Percentiles rank a stretch among this genome's conserved stretches.
These are phyloP conservation scores for Monosporascus cannonballus DNA, from an alignment of 2,329 filamentous ascomycete species.

Conservation along the genomic window DNA sequence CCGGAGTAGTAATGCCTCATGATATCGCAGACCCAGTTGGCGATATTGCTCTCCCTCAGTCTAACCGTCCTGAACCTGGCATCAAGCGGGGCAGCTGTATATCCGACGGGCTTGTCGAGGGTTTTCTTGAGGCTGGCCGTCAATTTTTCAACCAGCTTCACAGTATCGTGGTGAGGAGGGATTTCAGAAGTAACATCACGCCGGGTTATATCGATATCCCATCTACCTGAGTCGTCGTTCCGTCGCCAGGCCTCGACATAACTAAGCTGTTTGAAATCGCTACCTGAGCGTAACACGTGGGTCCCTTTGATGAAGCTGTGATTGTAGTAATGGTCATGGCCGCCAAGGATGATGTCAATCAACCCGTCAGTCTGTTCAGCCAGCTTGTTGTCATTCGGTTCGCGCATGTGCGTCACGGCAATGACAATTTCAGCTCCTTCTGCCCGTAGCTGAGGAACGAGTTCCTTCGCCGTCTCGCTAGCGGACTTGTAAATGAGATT, in stretches of 20 bases:
- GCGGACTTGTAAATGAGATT: slow-evolving; percentile 78
- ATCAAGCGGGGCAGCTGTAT: slow-evolving; percentile 76
- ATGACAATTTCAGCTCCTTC: slow-evolving; percentile 80
- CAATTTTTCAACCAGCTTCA: slow-evolving; percentile 59
- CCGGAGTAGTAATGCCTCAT: slow-evolving; percentile 79
- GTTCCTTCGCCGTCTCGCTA: slow-evolving; percentile 65
- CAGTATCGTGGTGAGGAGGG: slow-evolving; percentile 53
- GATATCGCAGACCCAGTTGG: slow-evolving; percentile 87
- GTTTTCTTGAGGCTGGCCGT: slow-evolving; percentile 70
- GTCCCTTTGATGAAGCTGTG: slow-evolving; percentile 72
- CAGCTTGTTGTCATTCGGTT: slow-evolving; percentile 85
- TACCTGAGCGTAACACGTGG: slow-evolving; percentile 81
- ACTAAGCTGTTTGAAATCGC: slow-evolving; percentile 87
- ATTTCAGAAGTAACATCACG: slow-evolving; percentile 68
- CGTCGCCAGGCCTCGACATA: slow-evolving; percentile 71
- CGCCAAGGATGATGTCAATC: slow-evolving; percentile 81
- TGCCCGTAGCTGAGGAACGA: slow-evolving; percentile 65
- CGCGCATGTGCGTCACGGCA: slow-evolving; percentile 76
- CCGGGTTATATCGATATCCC: slow-evolving; percentile 74
- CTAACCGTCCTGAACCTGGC: slow-evolving; percentile 81
- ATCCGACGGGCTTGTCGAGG: slow-evolving; percentile 76
- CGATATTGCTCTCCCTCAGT: slow-evolving; percentile 72
- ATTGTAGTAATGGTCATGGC: slow-evolving; percentile 84
- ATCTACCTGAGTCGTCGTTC: slow-evolving; percentile 40
- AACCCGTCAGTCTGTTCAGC: slow-evolving; percentile 66